Evolutionary conservation across 441 rosid genomes (phyloP), one percentile per base, ranked within the genome.

Genomic region (Isatis lusitanica): DNA sequence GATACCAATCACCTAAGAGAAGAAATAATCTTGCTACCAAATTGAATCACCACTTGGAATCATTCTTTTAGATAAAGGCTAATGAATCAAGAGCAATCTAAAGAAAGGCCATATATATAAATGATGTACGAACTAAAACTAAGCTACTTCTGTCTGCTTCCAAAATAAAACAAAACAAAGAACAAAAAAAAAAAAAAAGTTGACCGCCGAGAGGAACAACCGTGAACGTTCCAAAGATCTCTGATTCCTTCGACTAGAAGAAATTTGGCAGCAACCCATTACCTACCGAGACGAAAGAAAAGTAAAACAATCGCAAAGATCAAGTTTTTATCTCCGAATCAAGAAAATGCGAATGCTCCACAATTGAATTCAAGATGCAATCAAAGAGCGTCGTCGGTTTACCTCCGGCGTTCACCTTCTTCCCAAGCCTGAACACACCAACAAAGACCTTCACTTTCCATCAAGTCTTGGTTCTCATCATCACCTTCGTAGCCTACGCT

Each of bases 401-500:
- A 36, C 78, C 95, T 59, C 97, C 91, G 18, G 88, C 76, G 53
- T 53, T 86, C 55, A 35, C 60, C 44, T 80, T 88, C 10, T 84
- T 91, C 85, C 91, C 93, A 1, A 68, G 77, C 59, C 84, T 89
- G 26, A 87, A 79, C 65, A 84, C 89, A 61, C 92, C 92, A 11
- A 68, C 83, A 58, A 92, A 74, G 78, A 82, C 90, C 86, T 79
- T 88, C 18, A 39, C 74, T 68, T 92, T 92, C 80, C 90, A 94
- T 79, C 86, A 84, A 81, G 66, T 82, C 73, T 30, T 74, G 10
- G 85, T 84, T 66, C 79, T 92, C 6, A 17, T 83, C 74, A 71
- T 94, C 70, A 94, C 98, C 1, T 92, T 92, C 77, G 62, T 94
- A 15, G 97, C 97, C 10, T 90, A 94, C 38, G 97, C 97, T 26